Percentiles rank a stretch among this genome's conserved stretches.
phyloP scores from a whole-genome alignment of 2,329 filamentous ascomycete species.

The Colletotrichum tanaceti region DNA sequence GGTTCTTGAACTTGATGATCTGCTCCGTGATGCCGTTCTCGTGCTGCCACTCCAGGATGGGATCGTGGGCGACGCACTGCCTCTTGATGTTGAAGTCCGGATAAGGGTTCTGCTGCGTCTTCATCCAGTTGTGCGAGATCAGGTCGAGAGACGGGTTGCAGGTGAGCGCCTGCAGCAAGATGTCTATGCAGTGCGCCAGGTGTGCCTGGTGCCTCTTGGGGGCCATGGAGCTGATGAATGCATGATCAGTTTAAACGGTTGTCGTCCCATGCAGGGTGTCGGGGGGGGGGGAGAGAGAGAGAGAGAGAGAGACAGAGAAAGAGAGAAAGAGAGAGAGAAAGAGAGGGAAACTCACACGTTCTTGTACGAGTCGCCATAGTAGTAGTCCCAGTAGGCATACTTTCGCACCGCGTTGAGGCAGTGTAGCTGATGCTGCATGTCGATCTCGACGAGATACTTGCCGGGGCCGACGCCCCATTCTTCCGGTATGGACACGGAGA shows the following conservation, averaged over 20 bases:
- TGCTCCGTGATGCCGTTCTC: slow-evolving; percentile 25
- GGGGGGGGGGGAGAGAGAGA: no score
- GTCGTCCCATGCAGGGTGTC: no score
- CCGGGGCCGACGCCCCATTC: slow-evolving; percentile 35
- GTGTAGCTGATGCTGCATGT: slow-evolving; percentile 36
- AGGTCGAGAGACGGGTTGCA: slow-evolving; percentile 32
- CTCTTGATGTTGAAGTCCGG: slow-evolving; percentile 38
- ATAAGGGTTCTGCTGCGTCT: slow-evolving; percentile 31
- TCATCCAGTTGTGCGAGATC: slow-evolving; percentile 37
- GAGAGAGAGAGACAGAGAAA: no score
- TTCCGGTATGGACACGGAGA: slow-evolving; percentile 32
- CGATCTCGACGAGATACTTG: slow-evolving; percentile 35
- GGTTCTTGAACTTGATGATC: slow-evolving; percentile 29
- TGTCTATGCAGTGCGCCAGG: slow-evolving; percentile 25
- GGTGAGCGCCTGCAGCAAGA: slow-evolving; percentile 26
- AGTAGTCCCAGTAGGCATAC: slow-evolving; percentile 31
- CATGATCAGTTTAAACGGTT: no score
- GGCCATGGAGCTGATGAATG: slow-evolving; percentile 37
- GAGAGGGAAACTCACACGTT: slow-evolving; percentile 34
- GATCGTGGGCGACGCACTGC: slow-evolving; percentile 31
- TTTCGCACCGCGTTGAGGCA: slow-evolving; percentile 32
- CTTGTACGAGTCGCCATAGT: slow-evolving; percentile 17
- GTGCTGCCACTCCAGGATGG: slow-evolving; percentile 30
- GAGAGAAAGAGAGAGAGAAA: no score
- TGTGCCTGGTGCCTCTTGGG: slow-evolving; percentile 31